phyloP scores from a whole-genome alignment of 352 stramenopile species.

The Phytopythium chamaehyphon region DNA sequence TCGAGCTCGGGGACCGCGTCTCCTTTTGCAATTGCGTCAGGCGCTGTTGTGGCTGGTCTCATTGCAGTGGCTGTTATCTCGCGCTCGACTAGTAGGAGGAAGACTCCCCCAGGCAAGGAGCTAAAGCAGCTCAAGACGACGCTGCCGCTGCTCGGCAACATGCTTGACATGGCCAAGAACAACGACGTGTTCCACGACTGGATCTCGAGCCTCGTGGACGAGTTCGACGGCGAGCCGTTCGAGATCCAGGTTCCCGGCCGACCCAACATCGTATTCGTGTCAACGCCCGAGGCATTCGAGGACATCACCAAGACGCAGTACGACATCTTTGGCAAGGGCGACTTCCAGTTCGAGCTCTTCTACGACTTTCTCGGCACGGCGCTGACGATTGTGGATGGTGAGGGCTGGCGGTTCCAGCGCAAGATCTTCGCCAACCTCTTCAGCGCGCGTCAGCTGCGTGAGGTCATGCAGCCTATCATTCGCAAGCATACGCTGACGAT shows the following conservation, averaged over 20 bases:
- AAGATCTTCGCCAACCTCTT: constrained; percentile 33
- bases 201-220: constrained; percentile 9
- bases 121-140: constrained; percentile 13
- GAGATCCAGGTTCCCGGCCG: constrained; percentile 31
- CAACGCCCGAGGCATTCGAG: constrained; percentile 47
- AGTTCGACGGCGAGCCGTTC: constrained; percentile 20
- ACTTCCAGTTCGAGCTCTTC: constrained; percentile 32
- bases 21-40: no score
- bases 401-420: constrained; percentile 43
- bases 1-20: no score
- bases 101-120: background rate
- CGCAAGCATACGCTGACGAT: constrained; percentile 10
- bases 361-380: constrained; percentile 45
- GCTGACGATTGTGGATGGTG: constrained; percentile 40
- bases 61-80: no score
- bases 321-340: constrained; percentile 43
- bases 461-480: constrained; percentile 20
- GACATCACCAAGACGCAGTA: constrained; percentile 56
- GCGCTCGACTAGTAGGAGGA: no score
- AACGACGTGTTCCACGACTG: constrained; percentile 20
- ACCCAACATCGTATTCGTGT: constrained; percentile 31
- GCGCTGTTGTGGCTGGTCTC: no score
- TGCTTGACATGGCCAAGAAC: constrained; percentile 19
- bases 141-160: constrained; percentile 19
- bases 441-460: constrained; percentile 17